Base-by-base conservation (phyloP, 495 filamentous ascomycete genomes). In the Viridothelium virens region DNA sequence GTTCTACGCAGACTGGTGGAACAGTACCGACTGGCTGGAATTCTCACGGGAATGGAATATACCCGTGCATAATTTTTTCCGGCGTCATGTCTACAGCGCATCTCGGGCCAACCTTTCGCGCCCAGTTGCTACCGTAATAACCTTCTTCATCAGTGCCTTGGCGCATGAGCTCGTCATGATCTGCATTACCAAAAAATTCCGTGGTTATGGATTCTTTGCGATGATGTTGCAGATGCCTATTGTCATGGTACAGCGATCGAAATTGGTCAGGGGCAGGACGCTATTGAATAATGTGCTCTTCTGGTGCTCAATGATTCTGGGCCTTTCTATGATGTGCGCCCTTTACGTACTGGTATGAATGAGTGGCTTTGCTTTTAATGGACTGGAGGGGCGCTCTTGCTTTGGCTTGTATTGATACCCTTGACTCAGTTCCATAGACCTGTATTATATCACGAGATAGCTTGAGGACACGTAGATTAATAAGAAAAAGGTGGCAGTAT, bases 1-100 rank as follows among this genome's bases (percentile, higher is more conserved):
- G 75, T 97, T 97, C 77, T 97, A 97, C 77, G 87, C 88, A 36
- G 93, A 97, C 80, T 97, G 93, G 93, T 97, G 93, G 92, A 91
- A 91, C 77, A 83, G 79, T 64, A 87, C 86, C 66, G 87, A 90
- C 79, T 91, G 92, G 92, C 87, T 98, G 66, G 94, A 98, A 76
- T 98, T 98, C 77, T 92, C 89, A 25, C 84, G 94, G 65, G 92
- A 97, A 79, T 98, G 94, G 94, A 98, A 98, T 74, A 87, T 96
- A 53, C 94, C 94, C 61, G 94, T 98, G n/a, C 95, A 98, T 80
- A 89, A 92, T 74, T 98, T 97, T 80, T 87, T 98, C 69, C 86
- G 94, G 9, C 85, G 94, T 12, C 94, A 98, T 75, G 94, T 98
- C 69, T 98, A 97, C 78, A 86, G 83, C 63, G 91, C 90, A 2